phyloP scores from a whole-genome alignment of 2,329 filamentous ascomycete genomes.

The Phaeosphaeriaceae sp. region DNA sequence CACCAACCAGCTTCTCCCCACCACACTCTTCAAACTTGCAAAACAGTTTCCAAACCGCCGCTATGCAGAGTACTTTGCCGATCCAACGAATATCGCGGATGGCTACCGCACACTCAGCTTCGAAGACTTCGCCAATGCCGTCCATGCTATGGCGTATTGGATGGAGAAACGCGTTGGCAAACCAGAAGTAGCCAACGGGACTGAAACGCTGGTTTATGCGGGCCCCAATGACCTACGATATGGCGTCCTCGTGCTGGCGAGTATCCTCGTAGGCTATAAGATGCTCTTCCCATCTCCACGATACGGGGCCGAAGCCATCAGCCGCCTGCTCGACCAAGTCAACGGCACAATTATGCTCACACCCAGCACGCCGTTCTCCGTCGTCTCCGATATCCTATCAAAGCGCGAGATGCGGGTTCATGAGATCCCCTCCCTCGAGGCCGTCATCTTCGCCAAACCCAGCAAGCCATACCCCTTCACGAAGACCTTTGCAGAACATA shows the following conservation, averaged over 20 bases:
- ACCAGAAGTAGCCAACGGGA: slow-evolving; percentile 23
- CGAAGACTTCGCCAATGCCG: slow-evolving; percentile 33
- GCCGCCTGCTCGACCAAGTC: slow-evolving; percentile 25
- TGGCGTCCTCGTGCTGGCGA: slow-evolving; percentile 48
- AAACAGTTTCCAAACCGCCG: slow-evolving; percentile 3
- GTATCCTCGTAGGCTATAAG: slow-evolving; percentile 52
- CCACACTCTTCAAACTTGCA: slow-evolving; percentile 13
- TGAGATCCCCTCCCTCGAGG: slow-evolving; percentile 20
- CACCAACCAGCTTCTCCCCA: slow-evolving; percentile 13
- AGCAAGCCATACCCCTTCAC: slow-evolving; percentile 24
- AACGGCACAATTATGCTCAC: slow-evolving; percentile 26
- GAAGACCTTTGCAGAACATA: slow-evolving; percentile 30
- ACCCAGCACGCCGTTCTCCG: slow-evolving; percentile 16
- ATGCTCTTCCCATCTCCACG: slow-evolving; percentile 31
- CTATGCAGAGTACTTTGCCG: slow-evolving; percentile 14
- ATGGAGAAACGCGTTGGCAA: slow-evolving; percentile 36
- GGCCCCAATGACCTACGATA: slow-evolving; percentile 48
- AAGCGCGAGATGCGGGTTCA: slow-evolving; percentile 20
- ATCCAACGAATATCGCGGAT: slow-evolving; percentile 9
- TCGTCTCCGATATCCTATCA: slow-evolving; percentile 17
- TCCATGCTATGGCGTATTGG: slow-evolving; percentile 33
- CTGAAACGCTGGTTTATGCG: slow-evolving; percentile 34
- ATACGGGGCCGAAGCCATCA: slow-evolving; percentile 26
- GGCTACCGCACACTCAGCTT: slow-evolving; percentile 42
- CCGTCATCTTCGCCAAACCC: slow-evolving; percentile 17